A percentile compares a stretch with the other conserved stretches of the same genome.
Conservation (phyloP, 495 filamentous ascomycete species). For the Hypomontagnella submonticulosa region DNA sequence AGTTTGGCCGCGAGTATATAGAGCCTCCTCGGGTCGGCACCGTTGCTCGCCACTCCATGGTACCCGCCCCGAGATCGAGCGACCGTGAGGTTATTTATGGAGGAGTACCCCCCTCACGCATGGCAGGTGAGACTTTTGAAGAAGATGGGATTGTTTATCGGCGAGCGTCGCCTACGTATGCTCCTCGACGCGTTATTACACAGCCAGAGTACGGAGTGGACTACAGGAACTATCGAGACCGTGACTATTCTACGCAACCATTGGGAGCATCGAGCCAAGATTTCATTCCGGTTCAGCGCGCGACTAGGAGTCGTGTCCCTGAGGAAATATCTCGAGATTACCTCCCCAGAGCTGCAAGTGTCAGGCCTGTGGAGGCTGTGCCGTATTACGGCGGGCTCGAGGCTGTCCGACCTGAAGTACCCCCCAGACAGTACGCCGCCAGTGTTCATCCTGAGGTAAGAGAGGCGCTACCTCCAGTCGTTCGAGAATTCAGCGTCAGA, state of each 20-base stretch:
- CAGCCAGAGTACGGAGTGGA: conserved; percentile 63
- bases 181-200: conserved; percentile 62
- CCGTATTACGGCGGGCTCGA: conserved; percentile 67
- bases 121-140: conserved; percentile 59
- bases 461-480: conserved; percentile 48
- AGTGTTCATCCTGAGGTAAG: conserved; percentile 54
- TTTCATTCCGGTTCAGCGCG: conserved; percentile 53
- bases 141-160: conserved; percentile 61
- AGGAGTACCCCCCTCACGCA: conserved; percentile 61
- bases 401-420: conserved; percentile 62
- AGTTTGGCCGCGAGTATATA: conserved; percentile 75
- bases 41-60: conserved; percentile 56
- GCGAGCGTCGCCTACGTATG: conserved; percentile 52
- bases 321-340: conserved; percentile 63
- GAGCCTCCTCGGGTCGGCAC: conserved; percentile 64
- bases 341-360: conserved; percentile 66
- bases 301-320: conserved; percentile 46
- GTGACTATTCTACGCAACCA: conserved; percentile 59
- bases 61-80: conserved; percentile 52
- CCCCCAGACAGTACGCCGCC: conserved; percentile 54
- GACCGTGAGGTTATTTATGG: conserved; percentile 62
- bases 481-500: conserved; percentile 58
- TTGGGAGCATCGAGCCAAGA: conserved; percentile 57
- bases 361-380: conserved; percentile 61
- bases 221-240: conserved; percentile 61